phyloP scores from a whole-genome alignment of 2,329 filamentous ascomycete genomes.

The Phialocephala subalpina region DNA sequence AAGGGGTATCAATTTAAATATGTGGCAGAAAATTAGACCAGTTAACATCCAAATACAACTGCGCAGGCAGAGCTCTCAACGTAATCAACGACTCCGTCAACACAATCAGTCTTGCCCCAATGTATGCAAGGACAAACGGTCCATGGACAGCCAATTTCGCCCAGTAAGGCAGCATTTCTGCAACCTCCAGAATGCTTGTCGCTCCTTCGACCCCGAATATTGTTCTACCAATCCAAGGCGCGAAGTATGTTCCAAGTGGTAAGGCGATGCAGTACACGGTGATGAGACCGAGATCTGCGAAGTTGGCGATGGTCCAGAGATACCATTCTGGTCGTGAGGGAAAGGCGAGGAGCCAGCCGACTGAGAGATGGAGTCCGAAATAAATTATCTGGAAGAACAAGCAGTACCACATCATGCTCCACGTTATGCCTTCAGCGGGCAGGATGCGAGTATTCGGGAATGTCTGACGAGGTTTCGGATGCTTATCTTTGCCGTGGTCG shows the following conservation, averaged over 20 bases:
- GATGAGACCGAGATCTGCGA: slow-evolving; percentile 6
- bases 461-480: background rate
- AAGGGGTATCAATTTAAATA: background rate
- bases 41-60: slow-evolving; percentile 10
- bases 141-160: slow-evolving; percentile 10
- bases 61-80: slow-evolving; percentile 8
- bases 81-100: slow-evolving; percentile 8
- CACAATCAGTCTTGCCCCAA: background rate
- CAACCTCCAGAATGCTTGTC: slow-evolving; percentile 11
- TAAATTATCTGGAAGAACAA: slow-evolving; percentile 10
- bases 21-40: slow-evolving; percentile 15
- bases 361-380: slow-evolving; percentile 1
- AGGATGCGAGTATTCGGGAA: background rate
- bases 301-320: slow-evolving; percentile 3
- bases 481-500: slow-evolving; percentile 1
- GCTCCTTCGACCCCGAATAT: slow-evolving; percentile 1
- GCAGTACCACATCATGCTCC: slow-evolving; percentile 3
- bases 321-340: slow-evolving; percentile 1
- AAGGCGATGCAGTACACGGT: slow-evolving; percentile 5
- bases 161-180: slow-evolving; percentile 15
- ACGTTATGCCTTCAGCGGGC: background rate
- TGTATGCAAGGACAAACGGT: slow-evolving; percentile 7
- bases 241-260: slow-evolving; percentile 5
- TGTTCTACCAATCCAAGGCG: background rate
- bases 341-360: slow-evolving; percentile 5